These are phyloP conservation scores for Cytospora mali DNA, from an alignment of 2,329 filamentous ascomycete species.

Conservation along the genomic window DNA sequence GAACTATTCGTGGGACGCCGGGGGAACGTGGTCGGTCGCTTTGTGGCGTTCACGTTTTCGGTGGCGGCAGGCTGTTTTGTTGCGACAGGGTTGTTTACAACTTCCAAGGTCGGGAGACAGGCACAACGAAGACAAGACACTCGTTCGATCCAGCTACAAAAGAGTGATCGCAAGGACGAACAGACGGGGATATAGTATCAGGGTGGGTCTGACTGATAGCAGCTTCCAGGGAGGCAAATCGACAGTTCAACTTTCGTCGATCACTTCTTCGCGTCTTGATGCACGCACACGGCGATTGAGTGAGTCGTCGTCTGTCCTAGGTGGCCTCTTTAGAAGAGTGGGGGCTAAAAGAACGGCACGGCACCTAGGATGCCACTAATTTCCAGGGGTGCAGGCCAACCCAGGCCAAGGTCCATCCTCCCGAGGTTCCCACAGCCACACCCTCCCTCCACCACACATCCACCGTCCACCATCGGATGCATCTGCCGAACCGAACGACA, in stretches of 20 bases:
- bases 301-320: neutral
- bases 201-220: neutral
- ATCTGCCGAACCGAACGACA: constrained; percentile 14
- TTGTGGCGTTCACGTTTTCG: constrained; percentile 22
- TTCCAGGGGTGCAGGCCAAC: constrained; percentile 2
- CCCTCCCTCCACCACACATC: constrained; percentile 3
- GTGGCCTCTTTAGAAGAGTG: constrained; percentile 7
- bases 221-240: neutral
- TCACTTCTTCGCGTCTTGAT: neutral
- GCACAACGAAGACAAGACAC: neutral
- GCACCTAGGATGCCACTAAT: constrained; percentile 4
- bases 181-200: neutral
- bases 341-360: constrained; percentile 1
- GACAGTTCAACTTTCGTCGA: neutral
- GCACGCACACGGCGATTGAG: constrained; percentile 1
- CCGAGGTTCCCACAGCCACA: constrained; percentile 6
- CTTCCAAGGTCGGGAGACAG: neutral
- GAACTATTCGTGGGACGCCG: neutral
- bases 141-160: neutral
- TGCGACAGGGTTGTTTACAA: neutral
- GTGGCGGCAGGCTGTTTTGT: constrained; percentile 13
- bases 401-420: too few species aligned
- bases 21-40: constrained; percentile 3
- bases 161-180: neutral
- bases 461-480: constrained; percentile 4